Evolutionary conservation across 2,329 filamentous ascomycete species (phyloP), one percentile per base, ranked within the genome.

Genomic region (Cladosporium colombiae): DNA sequence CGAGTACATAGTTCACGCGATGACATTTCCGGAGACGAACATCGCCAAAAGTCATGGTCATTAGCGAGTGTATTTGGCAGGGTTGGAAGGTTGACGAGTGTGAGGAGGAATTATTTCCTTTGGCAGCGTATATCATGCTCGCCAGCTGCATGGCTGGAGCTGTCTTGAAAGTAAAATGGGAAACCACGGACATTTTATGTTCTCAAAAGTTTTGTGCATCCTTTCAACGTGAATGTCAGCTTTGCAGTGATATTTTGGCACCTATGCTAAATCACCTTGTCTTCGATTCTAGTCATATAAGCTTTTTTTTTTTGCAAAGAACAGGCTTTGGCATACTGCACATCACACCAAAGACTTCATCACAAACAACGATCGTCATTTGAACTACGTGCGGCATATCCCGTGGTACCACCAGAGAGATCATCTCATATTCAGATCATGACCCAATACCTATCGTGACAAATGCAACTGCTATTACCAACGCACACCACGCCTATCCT

Each of bases 91-190:
- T 40, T 40, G 60, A 33, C 25, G 31, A 40, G n/a, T 53, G 46
- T 23, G 33, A n/a, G 50, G n/a, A 33, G 50, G 61, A 33, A 56
- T 16, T 23, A n/a, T 49, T 46, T 56, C 27, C 33, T 55, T 55
- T 35, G 61, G 50, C n/a, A 33, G 50, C 56, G 61, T 63, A 63
- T 52, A 63, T 35, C 35, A 46, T 23, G 61, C 37, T 55, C 61
- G 61, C 61, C 61, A 25, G 61, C 46, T 63, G 29, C 50, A 18
- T 63, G 50, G 61, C 61, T 63, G 61, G 61, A 63, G 61, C 61
- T 63, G 29, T 29, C 35, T 63, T 56, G 61, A 63, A 55, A 56
- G 50, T 35, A 63, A 63, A 49, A 21, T 46, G 61, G 61, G 61
- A 63, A 62, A 52, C 50, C 49, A 56, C 50, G 61, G 61, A 63